These are phyloP conservation scores for Leptodermis oblonga DNA, from an alignment of 257 asterid species.

Conservation along the genomic window DNA sequence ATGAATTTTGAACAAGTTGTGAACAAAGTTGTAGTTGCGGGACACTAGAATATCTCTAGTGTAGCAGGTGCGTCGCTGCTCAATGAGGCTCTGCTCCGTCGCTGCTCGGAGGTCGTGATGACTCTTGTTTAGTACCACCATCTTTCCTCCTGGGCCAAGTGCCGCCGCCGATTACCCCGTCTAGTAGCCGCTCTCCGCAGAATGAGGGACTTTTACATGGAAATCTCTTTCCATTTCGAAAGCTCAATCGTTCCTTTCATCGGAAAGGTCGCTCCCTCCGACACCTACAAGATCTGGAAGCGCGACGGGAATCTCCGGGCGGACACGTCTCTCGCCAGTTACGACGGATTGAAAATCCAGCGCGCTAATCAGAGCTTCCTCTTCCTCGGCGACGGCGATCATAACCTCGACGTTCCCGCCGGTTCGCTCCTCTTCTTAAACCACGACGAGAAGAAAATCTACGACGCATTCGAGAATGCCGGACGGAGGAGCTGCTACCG, in stretches of 20 bases:
- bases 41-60: too few relatives aligned
- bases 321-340: slow-evolving; percentile 88
- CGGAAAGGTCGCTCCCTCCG: slow-evolving; percentile 92
- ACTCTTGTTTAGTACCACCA: slow-evolving; percentile 78
- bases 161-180: slow-evolving; percentile 93
- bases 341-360: slow-evolving; percentile 85
- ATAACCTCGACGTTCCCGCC: slow-evolving; percentile 30
- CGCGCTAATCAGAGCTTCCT: slow-evolving; percentile 95
- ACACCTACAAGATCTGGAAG: slow-evolving; percentile 93
- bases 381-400: slow-evolving; percentile 64
- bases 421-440: slow-evolving; percentile 82
- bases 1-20: too few relatives aligned
- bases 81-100: slow-evolving; percentile 86
- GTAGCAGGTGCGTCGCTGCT: too few relatives aligned
- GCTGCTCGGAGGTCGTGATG: slow-evolving; percentile 59
- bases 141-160: slow-evolving; percentile 76
- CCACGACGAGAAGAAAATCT: slow-evolving; percentile 77
- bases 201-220: slow-evolving; percentile 97
- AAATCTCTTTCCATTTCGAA: slow-evolving; percentile 88
- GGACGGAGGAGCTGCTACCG: slow-evolving; percentile 94
- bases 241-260: slow-evolving; percentile 91
- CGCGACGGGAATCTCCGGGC: slow-evolving; percentile 90
- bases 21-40: too few relatives aligned
- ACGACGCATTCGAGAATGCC: slow-evolving; percentile 83
- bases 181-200: slow-evolving; percentile 72